Percentiles rank a stretch among this genome's conserved stretches.
Evolutionary conservation across 2,329 filamentous ascomycete genomes (phyloP).

Genomic region (Bisporella sp.): DNA sequence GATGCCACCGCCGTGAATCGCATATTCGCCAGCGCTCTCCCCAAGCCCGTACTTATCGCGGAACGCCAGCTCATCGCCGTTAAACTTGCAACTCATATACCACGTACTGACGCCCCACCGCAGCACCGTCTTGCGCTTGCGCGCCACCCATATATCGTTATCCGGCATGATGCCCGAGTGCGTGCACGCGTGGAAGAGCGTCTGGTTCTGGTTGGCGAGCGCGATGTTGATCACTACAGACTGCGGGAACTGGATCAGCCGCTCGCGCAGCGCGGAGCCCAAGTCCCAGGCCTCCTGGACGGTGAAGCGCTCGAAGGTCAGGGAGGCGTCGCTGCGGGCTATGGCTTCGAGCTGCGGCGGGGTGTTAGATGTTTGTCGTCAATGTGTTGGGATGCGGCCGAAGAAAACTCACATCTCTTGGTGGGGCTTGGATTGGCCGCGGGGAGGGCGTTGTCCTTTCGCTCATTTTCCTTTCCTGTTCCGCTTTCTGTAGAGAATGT

Average conservation of each 20-base stretch:
- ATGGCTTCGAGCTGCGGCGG: conserved; percentile 25
- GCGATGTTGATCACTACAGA: conserved; percentile 58
- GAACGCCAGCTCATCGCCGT: conserved; percentile 57
- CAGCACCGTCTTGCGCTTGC: conserved; percentile 67
- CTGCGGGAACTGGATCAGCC: conserved; percentile 48
- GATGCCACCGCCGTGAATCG: conserved; percentile 71
- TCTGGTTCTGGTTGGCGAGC: conserved; percentile 49
- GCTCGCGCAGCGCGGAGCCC: conserved; percentile 55
- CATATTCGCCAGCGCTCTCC: conserved; percentile 52
- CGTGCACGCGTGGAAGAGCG: conserved; percentile 64
- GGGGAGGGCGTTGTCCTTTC: not conserved
- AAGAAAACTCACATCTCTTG: conserved; percentile 14
- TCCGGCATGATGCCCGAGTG: conserved; percentile 63
- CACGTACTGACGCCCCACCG: conserved; percentile 65
- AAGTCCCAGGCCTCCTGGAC: conserved; percentile 57
- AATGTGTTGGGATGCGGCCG: not conserved
- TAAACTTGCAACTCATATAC: conserved; percentile 63
- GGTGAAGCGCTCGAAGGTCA: conserved; percentile 43
- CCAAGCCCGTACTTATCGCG: conserved; percentile 57
- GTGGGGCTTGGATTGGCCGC: conserved; percentile 12
- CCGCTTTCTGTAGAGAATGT: no score
- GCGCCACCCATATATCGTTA: conserved; percentile 61
- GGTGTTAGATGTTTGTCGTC: not conserved
- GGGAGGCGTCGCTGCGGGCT: conserved; percentile 22
- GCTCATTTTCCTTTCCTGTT: not conserved